Evolutionary conservation across 2,329 filamentous ascomycete genomes (phyloP).

Genomic region (Bipolaris sorokiniana): DNA sequence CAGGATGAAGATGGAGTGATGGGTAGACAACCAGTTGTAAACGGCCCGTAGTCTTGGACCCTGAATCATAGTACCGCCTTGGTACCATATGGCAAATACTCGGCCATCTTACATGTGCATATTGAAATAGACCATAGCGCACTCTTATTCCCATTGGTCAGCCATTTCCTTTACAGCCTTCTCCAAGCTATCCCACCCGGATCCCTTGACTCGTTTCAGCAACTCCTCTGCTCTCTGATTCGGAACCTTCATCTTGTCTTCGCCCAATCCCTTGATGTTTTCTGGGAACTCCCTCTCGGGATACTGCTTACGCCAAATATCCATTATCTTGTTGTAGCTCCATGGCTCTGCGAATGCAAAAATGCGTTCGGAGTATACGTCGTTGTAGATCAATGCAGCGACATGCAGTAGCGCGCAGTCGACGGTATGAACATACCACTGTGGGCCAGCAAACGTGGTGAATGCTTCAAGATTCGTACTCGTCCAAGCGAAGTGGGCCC

Average conservation of each 20-base stretch:
- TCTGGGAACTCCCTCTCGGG: conserved; percentile 49
- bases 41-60: background rate
- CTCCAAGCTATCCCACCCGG: conserved; percentile 37
- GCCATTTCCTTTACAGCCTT: conserved; percentile 26
- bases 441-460: conserved; percentile 9
- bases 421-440: conserved; percentile 33
- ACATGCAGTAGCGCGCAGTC: conserved; percentile 59
- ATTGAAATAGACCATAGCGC: background rate
- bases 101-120: background rate
- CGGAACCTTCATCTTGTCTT: conserved; percentile 27
- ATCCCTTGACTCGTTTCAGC: conserved; percentile 36
- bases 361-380: conserved; percentile 58
- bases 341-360: conserved; percentile 60
- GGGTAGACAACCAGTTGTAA: background rate
- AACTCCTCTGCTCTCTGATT: conserved; percentile 35
- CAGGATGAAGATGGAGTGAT: background rate
- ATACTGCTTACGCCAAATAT: conserved; percentile 46
- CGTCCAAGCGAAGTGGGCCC: conserved; percentile 30
- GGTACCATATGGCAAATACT: background rate
- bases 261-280: conserved; percentile 23
- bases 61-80: background rate
- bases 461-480: conserved; percentile 44
- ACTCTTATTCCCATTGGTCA: conserved; percentile 14
- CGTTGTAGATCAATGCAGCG: conserved; percentile 56
- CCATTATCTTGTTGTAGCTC: conserved; percentile 55